Evolutionary conservation across 805 yeast species (phyloP).

Genomic region (Schizosaccharomyces octosporus): DNA sequence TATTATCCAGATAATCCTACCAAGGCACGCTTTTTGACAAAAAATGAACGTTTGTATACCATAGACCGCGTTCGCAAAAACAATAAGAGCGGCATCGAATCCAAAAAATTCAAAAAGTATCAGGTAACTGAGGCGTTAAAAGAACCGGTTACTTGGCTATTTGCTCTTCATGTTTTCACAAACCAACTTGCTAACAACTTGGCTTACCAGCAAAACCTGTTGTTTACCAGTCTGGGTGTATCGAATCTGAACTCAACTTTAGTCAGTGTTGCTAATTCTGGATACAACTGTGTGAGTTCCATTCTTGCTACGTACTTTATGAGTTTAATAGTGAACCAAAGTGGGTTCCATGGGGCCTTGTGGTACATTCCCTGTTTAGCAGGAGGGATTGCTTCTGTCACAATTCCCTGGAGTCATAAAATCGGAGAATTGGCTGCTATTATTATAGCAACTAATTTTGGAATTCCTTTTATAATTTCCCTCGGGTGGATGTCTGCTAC

Average conservation of each 20-base stretch:
- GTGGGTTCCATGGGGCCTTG: constrained; percentile 13
- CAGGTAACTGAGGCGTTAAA: constrained; percentile 27
- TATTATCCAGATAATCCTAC: constrained; percentile 31
- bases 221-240: constrained; percentile 17
- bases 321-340: constrained; percentile 13
- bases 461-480: constrained; percentile 8
- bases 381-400: constrained; percentile 20
- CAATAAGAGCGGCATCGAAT: constrained; percentile 35
- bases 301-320: constrained; percentile 14
- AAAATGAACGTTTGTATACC: constrained; percentile 23
- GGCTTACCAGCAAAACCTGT: constrained; percentile 22
- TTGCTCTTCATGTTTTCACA: constrained; percentile 8
- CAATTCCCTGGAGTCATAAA: constrained; percentile 20
- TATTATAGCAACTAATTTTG: constrained; percentile 18
- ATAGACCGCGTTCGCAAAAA: constrained; percentile 29
- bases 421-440: constrained; percentile 20
- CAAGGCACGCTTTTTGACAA: constrained; percentile 13
- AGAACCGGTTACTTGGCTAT: constrained; percentile 28
- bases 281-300: constrained; percentile 6
- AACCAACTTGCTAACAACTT: constrained; percentile 30
- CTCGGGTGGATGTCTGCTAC: constrained; percentile 16
- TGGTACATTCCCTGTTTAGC: constrained; percentile 17
- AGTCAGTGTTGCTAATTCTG: constrained; percentile 6
- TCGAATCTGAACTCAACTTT: constrained; percentile 2
- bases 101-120: constrained; percentile 25